Base-by-base conservation (phyloP, 192 early-diverging fungal species). In the Cladochytrium replicatum region DNA sequence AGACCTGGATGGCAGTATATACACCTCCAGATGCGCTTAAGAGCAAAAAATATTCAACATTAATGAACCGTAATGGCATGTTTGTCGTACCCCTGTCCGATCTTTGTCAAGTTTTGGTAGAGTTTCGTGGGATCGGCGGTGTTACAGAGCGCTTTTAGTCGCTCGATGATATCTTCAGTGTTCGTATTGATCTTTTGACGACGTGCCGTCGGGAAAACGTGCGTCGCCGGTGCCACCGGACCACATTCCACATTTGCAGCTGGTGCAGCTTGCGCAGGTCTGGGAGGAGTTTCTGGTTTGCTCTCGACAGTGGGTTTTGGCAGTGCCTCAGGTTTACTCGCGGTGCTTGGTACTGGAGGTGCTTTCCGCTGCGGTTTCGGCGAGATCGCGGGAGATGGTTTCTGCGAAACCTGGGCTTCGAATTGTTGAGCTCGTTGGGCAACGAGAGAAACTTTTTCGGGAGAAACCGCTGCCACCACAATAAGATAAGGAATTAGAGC, bases 31-130 rank as follows among this genome's bases (percentile, higher is more conserved):
- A 97, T 5, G 91, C 91, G 62, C 81, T 76, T 51, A 40, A 37
- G 13, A n/a, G n/a, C n/a, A n/a, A n/a, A n/a, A n/a, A n/a, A n/a
- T n/a, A n/a, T n/a, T n/a, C n/a, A n/a, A n/a, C n/a, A n/a, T n/a
- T n/a, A n/a, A n/a, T n/a, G n/a, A n/a, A n/a, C n/a, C n/a, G n/a
- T n/a, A n/a, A n/a, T n/a, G n/a, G n/a, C n/a, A n/a, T n/a, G n/a
- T n/a, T n/a, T n/a, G n/a, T n/a, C n/a, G n/a, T 56, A 83, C 81
- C 85, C 91, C 68, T 93, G 87, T 4, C 91, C 89, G 67, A 94
- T 87, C 72, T 91, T 88, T 50, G 85, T 78, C 48, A 89, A 68
- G 55, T 91, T 88, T 48, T 72, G 71, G 60, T 91, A 94, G 13
- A 89, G 57, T 41, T 73, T 71, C 54, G 79, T 87, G 29, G 93